A percentile compares a stretch with the other conserved stretches of the same genome.
Conservation (phyloP, 768 basidiomycete species). For the Suillus occidentalis region DNA sequence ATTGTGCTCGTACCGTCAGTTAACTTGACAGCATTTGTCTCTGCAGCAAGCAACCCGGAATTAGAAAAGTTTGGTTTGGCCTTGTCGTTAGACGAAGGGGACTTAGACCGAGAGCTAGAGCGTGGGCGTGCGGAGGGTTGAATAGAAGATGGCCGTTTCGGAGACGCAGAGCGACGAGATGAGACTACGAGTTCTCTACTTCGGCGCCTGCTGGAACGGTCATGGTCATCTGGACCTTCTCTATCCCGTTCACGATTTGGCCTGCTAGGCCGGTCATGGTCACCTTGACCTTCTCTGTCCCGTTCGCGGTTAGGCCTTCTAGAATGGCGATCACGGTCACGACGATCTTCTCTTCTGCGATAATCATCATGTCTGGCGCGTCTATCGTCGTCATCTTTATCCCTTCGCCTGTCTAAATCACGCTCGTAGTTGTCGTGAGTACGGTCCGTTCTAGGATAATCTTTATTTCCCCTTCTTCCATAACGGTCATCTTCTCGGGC, state of each 20-base stretch:
- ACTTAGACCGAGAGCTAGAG: constrained; percentile 39
- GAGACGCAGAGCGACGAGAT: constrained; percentile 62
- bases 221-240: constrained; percentile 34
- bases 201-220: constrained; percentile 25
- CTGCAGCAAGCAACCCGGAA: constrained; percentile 92
- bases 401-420: constrained; percentile 17
- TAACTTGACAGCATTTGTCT: constrained; percentile 86
- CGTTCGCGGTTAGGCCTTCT: constrained; percentile 43
- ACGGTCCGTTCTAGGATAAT: constrained; percentile 8
- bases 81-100: constrained; percentile 52
- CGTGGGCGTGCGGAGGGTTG: constrained; percentile 34
- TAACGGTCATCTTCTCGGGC: constrained; percentile 14
- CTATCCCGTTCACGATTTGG: constrained; percentile 41
- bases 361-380: background rate
- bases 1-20: constrained; percentile 77
- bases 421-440: constrained; percentile 6
- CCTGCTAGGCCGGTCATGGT: constrained; percentile 30
- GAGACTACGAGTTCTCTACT: constrained; percentile 33
- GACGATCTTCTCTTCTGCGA: constrained; percentile 16
- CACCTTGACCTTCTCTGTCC: constrained; percentile 40
- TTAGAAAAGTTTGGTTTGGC: constrained; percentile 86
- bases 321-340: constrained; percentile 7
- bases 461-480: constrained; percentile 12
- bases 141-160: constrained; percentile 33
- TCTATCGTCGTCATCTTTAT: constrained; percentile 24